Conservation (phyloP, 2,329 filamentous ascomycete genomes). For the Aspergillus thermomutatus region DNA sequence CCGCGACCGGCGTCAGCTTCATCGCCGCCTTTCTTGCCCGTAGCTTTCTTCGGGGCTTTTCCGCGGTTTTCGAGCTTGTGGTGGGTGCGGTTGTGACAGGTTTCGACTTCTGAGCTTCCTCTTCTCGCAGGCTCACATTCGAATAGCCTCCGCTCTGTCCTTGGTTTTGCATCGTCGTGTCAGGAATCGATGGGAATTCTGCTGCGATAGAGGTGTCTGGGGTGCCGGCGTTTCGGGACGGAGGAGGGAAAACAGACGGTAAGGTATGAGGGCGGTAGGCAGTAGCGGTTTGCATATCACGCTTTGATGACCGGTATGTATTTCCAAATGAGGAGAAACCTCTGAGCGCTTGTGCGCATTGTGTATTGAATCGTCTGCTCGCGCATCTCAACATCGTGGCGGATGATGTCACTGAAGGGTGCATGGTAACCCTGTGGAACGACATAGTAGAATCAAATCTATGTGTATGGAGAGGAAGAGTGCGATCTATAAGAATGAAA, state of each 20-base stretch:
- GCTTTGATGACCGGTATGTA: constrained; percentile 49
- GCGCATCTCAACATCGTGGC: constrained; percentile 38
- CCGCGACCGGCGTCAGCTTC: constrained; percentile 74
- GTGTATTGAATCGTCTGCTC: constrained; percentile 35
- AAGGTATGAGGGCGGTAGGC: constrained; percentile 61
- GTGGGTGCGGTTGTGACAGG: constrained; percentile 38
- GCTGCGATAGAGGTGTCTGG: constrained; percentile 61
- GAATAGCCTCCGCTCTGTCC: constrained; percentile 30
- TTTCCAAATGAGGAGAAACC: constrained; percentile 47
- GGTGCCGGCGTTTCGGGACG: constrained; percentile 53
- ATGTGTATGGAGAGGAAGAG: not conserved
- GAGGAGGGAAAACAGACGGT: constrained; percentile 54
- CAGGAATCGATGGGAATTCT: constrained; percentile 46
- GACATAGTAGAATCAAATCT: constrained; percentile 32
- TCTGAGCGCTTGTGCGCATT: constrained; percentile 41
- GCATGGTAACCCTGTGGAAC: constrained; percentile 33
- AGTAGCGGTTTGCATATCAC: constrained; percentile 63
- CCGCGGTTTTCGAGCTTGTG: constrained; percentile 37
- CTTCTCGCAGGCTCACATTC: constrained; percentile 54
- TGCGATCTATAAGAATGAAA: constrained; percentile 17
- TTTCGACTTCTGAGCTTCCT: constrained; percentile 65
- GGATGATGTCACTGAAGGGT: constrained; percentile 47
- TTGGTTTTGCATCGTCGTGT: constrained; percentile 44
- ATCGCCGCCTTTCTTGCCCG: constrained; percentile 87
- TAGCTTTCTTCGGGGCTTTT: constrained; percentile 64